Base-by-base conservation (phyloP, 2,329 filamentous ascomycete species). In the Blastomyces silverae region DNA sequence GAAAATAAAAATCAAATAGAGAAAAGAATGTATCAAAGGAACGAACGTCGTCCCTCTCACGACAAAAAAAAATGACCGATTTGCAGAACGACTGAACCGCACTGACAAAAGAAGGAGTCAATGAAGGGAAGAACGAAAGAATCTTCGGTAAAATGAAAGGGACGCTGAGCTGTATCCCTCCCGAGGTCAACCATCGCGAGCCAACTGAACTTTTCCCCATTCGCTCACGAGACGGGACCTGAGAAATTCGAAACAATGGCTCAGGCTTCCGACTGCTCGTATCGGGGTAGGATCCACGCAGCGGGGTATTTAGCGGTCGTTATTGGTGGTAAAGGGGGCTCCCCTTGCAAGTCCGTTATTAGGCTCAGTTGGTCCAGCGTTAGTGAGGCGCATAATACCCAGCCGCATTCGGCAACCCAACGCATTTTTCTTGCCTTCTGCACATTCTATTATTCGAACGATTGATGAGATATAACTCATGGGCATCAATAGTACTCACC, bases 1-100 rank as follows among this genome's bases (percentile, higher is more conserved):
- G 62, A 48, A 66, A 25, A 56, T 46, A 58, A 61, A 28, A 65
- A 59, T 66, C 64, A 64, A 59, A 68, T 65, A 62, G 67, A 66
- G 57, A 65, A 64, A 68, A 68, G 66, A 66, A 57, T 69, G 57
- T 50, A 7, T 11, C 10, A 31, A 56, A 56, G 31, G 53, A 56
- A 11, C 53, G 53, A 56, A 52, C 50, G 50, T 52, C 56, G 56
- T 44, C 37, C 56, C 42, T 58, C 10, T 44, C 31, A 58, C 37
- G 31, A 56, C 58, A 6, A 39, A 39, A 61, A 61, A 50, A 61
- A 61, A 48, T 3, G 42, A 8, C 28, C 17, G 10, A 48, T 25
- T 25, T 48, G 39, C 15, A 6, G 15, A 46, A n/a, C 11, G 11
- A 17, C n/a, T 31, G 58, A 46, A 59, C 39, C 20, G 15, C 57